Percentiles rank a stretch among this genome's conserved stretches.
Conservation (phyloP, 768 basidiomycete species). For the Lactifluus hygrophoroides region DNA sequence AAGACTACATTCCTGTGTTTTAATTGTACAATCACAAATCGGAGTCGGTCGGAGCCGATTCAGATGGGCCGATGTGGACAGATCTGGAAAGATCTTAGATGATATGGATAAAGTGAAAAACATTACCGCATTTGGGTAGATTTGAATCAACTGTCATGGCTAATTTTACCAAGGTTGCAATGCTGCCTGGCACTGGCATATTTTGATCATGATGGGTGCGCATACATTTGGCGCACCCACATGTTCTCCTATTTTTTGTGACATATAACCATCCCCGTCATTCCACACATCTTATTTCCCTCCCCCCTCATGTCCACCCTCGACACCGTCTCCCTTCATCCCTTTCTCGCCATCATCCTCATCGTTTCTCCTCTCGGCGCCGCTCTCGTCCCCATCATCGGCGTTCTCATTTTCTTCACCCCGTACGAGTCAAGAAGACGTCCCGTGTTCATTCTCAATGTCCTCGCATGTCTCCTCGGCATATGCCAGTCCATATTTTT, state of each 20-base stretch:
- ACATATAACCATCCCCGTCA: neutral
- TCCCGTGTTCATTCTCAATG: constrained; percentile 19
- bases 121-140: neutral
- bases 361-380: constrained; percentile 18
- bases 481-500: constrained; percentile 15
- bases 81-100: neutral
- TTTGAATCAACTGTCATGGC: neutral
- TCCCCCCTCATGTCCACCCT: constrained; percentile 5
- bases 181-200: neutral
- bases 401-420: constrained; percentile 15
- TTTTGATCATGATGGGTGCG: neutral
- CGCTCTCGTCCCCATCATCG: constrained; percentile 13
- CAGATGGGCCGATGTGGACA: too few species aligned
- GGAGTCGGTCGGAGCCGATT: too few species aligned
- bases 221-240: neutral
- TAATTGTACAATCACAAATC: constrained; percentile 29
- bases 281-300: neutral
- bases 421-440: constrained; percentile 11
- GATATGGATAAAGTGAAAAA: neutral
- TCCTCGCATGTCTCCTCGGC: constrained; percentile 18
- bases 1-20: constrained; percentile 90
- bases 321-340: neutral
- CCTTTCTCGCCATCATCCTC: constrained; percentile 16
- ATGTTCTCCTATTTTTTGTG: neutral
- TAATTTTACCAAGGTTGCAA: neutral